phyloP scores from a whole-genome alignment of 768 basidiomycete genomes.

The Nevesoporus exiguus region DNA sequence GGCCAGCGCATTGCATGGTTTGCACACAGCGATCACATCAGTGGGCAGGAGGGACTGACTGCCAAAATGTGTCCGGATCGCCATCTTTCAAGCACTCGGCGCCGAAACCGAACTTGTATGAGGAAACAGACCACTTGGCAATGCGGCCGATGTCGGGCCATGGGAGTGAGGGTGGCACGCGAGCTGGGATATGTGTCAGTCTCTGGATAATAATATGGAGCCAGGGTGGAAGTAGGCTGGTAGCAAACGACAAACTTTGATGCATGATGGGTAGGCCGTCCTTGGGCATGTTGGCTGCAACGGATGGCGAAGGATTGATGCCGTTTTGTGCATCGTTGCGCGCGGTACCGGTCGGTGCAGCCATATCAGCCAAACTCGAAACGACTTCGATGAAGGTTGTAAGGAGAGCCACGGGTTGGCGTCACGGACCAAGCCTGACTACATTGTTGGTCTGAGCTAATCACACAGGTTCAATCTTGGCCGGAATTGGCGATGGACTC shows the following conservation, averaged over 20 bases:
- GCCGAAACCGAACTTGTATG: slow-evolving; percentile 94
- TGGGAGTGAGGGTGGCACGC: slow-evolving; percentile 49
- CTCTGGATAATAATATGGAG: neutral
- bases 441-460: neutral
- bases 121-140: slow-evolving; percentile 95
- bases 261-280: slow-evolving; percentile 40
- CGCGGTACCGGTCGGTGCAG: slow-evolving; percentile 4
- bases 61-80: slow-evolving; percentile 95
- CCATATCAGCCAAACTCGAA: slow-evolving; percentile 5
- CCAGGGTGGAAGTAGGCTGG: neutral
- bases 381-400: no score
- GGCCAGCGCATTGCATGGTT: no score
- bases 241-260: slow-evolving; percentile 28
- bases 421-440: neutral
- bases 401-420: neutral
- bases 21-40: neutral
- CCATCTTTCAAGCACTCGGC: slow-evolving; percentile 87
- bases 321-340: slow-evolving; percentile 15
- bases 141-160: slow-evolving; percentile 86
- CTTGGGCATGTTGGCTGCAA: slow-evolving; percentile 20
- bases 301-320: slow-evolving; percentile 13
- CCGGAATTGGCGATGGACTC: no score
- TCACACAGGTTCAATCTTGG: no score
- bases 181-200: slow-evolving; percentile 22
- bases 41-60: slow-evolving; percentile 53